These are phyloP conservation scores for Cystobasidium slooffiae DNA, from an alignment of 1,284 basidiomycete species.

Conservation along the genomic window DNA sequence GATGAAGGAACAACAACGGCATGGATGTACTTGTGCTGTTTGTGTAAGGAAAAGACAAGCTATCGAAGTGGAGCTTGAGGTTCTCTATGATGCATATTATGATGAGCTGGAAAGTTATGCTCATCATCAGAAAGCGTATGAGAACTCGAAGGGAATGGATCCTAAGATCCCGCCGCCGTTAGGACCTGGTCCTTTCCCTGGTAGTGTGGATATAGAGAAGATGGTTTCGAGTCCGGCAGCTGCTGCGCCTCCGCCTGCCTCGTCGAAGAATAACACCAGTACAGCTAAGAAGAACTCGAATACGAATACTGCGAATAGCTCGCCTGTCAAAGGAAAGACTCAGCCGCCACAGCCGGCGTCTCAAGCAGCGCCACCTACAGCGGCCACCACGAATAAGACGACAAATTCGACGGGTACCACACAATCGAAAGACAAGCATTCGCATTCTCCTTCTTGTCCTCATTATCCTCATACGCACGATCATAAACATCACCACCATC, in stretches of 20 bases:
- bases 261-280: not conserved
- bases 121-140: conserved; percentile 92
- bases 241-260: conserved; percentile 11
- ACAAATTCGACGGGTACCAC: conserved; percentile 35
- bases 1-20: conserved; percentile 99
- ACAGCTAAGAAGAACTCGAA: conserved; percentile 15
- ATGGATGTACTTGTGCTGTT: conserved; percentile 92
- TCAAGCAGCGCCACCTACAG: not conserved
- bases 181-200: conserved; percentile 96
- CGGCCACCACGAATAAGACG: conserved; percentile 5
- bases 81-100: conserved; percentile 99
- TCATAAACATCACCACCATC: conserved; percentile 46
- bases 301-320: conserved; percentile 27
- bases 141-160: conserved; percentile 58
- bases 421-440: conserved; percentile 46
- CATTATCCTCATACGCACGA: conserved; percentile 50
- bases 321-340: conserved; percentile 24
- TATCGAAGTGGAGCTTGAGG: conserved; percentile 98
- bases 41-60: conserved; percentile 95
- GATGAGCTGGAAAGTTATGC: conserved; percentile 99
- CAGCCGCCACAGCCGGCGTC: not conserved
- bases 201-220: conserved; percentile 87
- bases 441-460: conserved; percentile 52
- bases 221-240: conserved; percentile 31
- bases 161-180: conserved; percentile 80